These are phyloP conservation scores for Saccharomyces mikatae DNA, from an alignment of 805 yeast genomes.

Conservation along the genomic window DNA sequence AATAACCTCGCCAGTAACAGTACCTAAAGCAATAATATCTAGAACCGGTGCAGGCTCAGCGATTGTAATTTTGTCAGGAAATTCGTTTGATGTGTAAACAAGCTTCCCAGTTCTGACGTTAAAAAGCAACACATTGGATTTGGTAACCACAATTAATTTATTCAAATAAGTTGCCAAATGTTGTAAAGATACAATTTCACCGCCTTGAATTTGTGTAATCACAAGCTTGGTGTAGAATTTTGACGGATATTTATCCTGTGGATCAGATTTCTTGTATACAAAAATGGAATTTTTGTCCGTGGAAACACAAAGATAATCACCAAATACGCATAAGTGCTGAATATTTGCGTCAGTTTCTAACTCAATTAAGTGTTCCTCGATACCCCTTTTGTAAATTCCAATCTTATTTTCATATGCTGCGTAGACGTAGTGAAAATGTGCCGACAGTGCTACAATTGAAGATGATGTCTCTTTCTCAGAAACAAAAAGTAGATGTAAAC, in stretches of 20 bases:
- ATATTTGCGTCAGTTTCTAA: conserved; percentile 34
- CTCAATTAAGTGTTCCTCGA: conserved; percentile 35
- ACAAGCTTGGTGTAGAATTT: conserved; percentile 59
- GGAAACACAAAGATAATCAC: conserved; percentile 63
- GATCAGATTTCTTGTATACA: conserved; percentile 43
- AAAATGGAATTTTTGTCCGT: conserved; percentile 38
- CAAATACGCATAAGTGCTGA: conserved; percentile 54
- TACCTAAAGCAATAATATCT: conserved; percentile 75
- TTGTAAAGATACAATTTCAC: conserved; percentile 46
- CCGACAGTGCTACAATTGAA: conserved; percentile 60
- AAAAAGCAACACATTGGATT: conserved; percentile 48
- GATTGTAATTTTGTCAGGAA: conserved; percentile 53
- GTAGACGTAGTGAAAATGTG: conserved; percentile 78
- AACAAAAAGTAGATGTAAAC: conserved; percentile 75
- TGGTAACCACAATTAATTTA: conserved; percentile 79
- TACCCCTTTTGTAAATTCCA: conserved; percentile 80
- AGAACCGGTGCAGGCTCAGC: conserved; percentile 80
- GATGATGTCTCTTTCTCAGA: conserved; percentile 69
- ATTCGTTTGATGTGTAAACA: conserved; percentile 49
- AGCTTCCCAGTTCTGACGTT: conserved; percentile 74
- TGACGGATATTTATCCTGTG: conserved; percentile 39
- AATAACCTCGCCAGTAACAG: conserved; percentile 54
- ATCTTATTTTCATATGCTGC: conserved; percentile 65
- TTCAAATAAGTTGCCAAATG: conserved; percentile 92
- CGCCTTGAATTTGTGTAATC: conserved; percentile 50